These are phyloP conservation scores for Epicoccum sorghinum DNA, from an alignment of 2,329 filamentous ascomycete genomes.

Conservation along the genomic window DNA sequence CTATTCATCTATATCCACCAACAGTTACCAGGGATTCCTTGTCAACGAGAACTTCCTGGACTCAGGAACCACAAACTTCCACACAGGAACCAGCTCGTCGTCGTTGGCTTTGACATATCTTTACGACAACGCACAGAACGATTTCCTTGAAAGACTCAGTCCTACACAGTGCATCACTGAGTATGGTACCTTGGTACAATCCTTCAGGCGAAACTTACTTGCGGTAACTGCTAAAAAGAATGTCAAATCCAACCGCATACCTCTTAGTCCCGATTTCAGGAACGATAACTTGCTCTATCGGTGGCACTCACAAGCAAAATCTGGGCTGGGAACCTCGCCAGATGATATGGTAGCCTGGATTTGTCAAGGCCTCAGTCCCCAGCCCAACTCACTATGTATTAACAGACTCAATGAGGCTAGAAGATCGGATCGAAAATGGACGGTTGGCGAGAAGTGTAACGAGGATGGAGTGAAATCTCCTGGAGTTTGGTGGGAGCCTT, in stretches of 20 bases:
- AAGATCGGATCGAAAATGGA: neutral
- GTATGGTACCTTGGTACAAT: neutral
- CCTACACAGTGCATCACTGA: neutral
- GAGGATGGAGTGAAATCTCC: no score
- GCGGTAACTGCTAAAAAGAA: neutral
- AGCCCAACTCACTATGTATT: no score
- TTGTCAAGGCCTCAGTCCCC: no score
- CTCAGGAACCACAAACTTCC: neutral
- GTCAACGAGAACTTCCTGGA: slow-evolving; percentile 1
- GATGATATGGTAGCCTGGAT: no score
- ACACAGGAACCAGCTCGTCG: no score
- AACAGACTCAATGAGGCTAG: neutral
- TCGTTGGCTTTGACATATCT: neutral
- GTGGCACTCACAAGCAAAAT: neutral
- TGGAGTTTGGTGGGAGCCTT: no score
- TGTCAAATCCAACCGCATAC: neutral
- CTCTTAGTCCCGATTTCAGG: neutral
- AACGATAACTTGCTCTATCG: neutral
- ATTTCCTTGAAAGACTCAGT: neutral
- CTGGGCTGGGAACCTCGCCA: no score
- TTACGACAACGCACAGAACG: neutral
- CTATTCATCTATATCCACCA: slow-evolving; percentile 19
- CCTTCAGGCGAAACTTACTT: neutral
- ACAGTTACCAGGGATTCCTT: neutral
- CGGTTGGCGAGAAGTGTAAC: no score